Base-by-base conservation (phyloP, 768 basidiomycete species). In the Tricholoma hemisulphureum region DNA sequence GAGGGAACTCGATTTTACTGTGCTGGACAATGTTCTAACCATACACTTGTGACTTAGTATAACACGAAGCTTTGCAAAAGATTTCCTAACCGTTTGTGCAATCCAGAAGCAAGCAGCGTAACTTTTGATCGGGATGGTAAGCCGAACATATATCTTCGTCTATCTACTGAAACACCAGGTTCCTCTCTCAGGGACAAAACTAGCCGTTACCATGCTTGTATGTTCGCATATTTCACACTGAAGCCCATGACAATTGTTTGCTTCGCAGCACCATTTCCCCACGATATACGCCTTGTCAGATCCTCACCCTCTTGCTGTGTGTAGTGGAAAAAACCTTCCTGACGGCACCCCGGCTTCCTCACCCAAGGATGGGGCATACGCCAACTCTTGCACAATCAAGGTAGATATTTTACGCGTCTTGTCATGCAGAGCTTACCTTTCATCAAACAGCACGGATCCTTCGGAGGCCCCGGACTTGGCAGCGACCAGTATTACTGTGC, bases 341-440 rank as follows among this genome's bases (percentile, higher is more conserved):
- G 78, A 83, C 53, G 87, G 88, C 34, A 76, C 73, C 5, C 78
- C 78, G 5, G 67, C 81, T 28, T 71, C 78, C 34, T 28, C 71
- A 6, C 75, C 75, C 26, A 49, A 1, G 32, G 73, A 83, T 62
- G 73, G 82, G 52, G 78, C 82, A 3, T 93, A 91, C 68, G 77
- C 76, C 0, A 92, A 93, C 67, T 80, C 81, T 0, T 89, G 87
- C 58, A 91, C 90, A 1, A 91, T 89, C 78, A 93, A 93, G 78
- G 90, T 86, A 55, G n/a, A 20, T 34, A 28, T 1, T 29, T 31
- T 51, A 41, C 53, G 26, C 26, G 21, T 51, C 8, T n/a, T n/a
- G 57, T 31, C 4, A 23, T 8, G 26, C 46, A 11, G n/a, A n/a
- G 13, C 43, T 51, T 52, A 37, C 48, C 41, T 43, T 26, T 2